Evolutionary conservation across 75 land plant genomes (phyloP).

Genomic region (Chamaecyparis obtusa): DNA sequence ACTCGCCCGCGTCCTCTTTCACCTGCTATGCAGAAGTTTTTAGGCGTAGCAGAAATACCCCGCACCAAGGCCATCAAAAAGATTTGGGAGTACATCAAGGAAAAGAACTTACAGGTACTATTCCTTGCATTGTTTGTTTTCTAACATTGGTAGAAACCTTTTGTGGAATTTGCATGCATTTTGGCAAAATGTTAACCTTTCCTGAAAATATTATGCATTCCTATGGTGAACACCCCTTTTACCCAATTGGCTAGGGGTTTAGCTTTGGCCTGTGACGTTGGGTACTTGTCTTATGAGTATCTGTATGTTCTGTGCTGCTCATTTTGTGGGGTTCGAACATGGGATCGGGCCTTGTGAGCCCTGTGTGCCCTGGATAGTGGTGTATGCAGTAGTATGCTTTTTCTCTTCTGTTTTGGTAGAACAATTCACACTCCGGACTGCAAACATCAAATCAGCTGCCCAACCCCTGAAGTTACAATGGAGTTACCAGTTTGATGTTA

Average conservation of each 20-base stretch:
- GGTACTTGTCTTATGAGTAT: neutral
- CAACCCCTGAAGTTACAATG: neutral
- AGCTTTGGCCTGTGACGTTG: neutral
- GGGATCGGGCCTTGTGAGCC: neutral
- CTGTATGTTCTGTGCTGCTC: neutral
- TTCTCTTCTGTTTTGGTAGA: neutral
- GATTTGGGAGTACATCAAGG: slow-evolving; percentile 79
- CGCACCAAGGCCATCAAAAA: slow-evolving; percentile 71
- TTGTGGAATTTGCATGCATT: neutral
- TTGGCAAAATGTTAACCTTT: neutral
- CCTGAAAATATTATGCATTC: no score
- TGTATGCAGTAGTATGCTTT: neutral
- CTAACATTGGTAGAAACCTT: neutral
- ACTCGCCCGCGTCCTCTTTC: slow-evolving; percentile 48
- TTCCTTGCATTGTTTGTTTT: neutral
- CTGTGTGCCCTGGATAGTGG: neutral
- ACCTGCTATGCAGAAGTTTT: slow-evolving; percentile 58
- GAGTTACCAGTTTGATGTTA: neutral
- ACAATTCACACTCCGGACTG: neutral
- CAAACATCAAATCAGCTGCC: neutral
- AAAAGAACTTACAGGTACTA: slow-evolving; percentile 67
- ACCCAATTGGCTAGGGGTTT: neutral
- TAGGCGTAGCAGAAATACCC: slow-evolving; percentile 65
- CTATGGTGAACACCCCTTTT: neutral
- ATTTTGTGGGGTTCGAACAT: neutral